A percentile compares a stretch with the other conserved stretches of the same genome.
Evolutionary conservation across 805 yeast species (phyloP).

Genomic region (Zygotorulaspora sp.): DNA sequence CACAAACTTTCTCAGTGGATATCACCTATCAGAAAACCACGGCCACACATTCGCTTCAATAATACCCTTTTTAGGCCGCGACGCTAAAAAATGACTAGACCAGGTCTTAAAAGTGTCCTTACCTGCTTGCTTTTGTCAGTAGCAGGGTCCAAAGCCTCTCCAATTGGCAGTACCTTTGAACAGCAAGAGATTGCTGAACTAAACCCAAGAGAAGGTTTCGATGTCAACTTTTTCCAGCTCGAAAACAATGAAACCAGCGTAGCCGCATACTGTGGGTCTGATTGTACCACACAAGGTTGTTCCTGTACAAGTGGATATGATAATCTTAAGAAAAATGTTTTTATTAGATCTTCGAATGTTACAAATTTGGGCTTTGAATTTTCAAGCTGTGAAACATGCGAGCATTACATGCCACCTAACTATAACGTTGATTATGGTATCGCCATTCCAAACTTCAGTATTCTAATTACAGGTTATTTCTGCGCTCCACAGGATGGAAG

Average conservation of each 20-base stretch:
- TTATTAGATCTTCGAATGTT: constrained; percentile 3
- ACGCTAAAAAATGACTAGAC: constrained; percentile 1
- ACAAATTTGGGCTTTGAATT: constrained; percentile 1
- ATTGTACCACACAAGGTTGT: constrained; percentile 1
- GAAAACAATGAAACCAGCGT: not conserved
- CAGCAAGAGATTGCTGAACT: not conserved
- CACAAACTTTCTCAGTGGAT: too few species aligned
- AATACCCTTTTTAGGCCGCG: constrained; percentile 2
- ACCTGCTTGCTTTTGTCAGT: not conserved
- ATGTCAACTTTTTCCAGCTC: not conserved
- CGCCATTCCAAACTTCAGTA: constrained; percentile 1
- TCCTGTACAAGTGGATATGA: constrained; percentile 1
- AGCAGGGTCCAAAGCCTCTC: constrained; percentile 1
- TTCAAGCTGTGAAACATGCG: constrained; percentile 4
- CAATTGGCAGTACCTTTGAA: constrained; percentile 1
- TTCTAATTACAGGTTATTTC: constrained; percentile 1
- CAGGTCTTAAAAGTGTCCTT: constrained; percentile 3
- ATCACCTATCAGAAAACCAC: too few species aligned
- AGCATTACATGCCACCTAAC: constrained; percentile 1
- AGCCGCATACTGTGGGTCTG: constrained; percentile 4
- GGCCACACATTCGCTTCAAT: constrained; percentile 3
- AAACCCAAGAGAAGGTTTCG: constrained; percentile 4
- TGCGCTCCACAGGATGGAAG: not conserved
- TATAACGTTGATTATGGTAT: not conserved
- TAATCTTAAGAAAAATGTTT: not conserved